Evolutionary conservation across 768 basidiomycete genomes (phyloP).

Genomic region (Dentipellis sp.): DNA sequence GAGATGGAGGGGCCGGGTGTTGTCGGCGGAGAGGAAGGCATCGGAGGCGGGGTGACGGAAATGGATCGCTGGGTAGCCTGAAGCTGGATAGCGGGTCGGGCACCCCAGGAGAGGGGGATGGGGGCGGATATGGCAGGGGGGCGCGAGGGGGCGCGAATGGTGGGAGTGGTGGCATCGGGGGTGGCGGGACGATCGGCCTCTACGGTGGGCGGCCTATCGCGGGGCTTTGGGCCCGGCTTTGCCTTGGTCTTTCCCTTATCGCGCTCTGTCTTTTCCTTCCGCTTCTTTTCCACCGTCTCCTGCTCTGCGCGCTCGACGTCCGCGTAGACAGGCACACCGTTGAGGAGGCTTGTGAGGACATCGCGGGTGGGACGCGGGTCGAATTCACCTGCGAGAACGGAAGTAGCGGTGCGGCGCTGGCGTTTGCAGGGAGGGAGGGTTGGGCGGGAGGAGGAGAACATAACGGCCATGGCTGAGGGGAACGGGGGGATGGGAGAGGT

Average conservation of each 20-base stretch:
- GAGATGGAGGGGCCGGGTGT: conserved; percentile 73
- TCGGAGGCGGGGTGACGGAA: conserved; percentile 64
- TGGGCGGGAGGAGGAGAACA: conserved; percentile 16
- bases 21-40: conserved; percentile 56
- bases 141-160: conserved; percentile 10
- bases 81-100: conserved; percentile 67
- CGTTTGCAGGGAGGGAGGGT: conserved; percentile 22
- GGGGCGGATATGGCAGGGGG: conserved; percentile 12
- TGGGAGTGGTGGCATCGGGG: conserved; percentile 13
- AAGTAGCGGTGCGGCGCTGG: conserved; percentile 55
- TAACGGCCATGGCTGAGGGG: conserved; percentile 22
- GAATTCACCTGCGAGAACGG: conserved; percentile 68
- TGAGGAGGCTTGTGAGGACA: conserved; percentile 71
- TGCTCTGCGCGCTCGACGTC: conserved; percentile 55
- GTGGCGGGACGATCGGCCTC: conserved; percentile 13
- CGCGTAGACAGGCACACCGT: conserved; percentile 62
- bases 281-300: conserved; percentile 42
- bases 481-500: neutral
- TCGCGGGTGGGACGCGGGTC: conserved; percentile 61
- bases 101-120: conserved; percentile 34
- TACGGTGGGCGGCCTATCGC: conserved; percentile 17
- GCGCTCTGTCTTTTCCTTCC: conserved; percentile 38
- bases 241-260: conserved; percentile 40
- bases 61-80: conserved; percentile 59
- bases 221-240: conserved; percentile 23